Percentiles rank a stretch among this genome's conserved stretches.
Conservation (phyloP, 2,329 filamentous ascomycete species). For the Trichoderma sp. region DNA sequence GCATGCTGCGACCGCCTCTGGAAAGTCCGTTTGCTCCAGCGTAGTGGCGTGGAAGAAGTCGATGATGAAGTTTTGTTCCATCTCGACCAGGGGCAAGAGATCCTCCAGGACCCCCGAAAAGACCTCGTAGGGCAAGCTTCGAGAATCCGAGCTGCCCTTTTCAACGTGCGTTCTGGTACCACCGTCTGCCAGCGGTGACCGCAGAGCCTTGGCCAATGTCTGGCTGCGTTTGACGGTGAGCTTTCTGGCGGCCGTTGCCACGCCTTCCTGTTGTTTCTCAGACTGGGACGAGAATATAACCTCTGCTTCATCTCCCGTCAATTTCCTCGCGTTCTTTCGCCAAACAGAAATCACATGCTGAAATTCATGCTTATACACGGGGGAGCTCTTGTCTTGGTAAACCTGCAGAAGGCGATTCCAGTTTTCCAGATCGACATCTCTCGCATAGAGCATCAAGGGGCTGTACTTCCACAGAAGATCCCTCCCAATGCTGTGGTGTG, state of each 20-base stretch:
- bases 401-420: conserved; percentile 80
- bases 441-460: conserved; percentile 82
- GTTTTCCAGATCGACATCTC: conserved; percentile 78
- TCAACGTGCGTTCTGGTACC: conserved; percentile 53
- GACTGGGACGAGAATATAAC: conserved; percentile 81
- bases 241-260: conserved; percentile 78
- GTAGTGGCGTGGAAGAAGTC: conserved; percentile 96
- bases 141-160: conserved; percentile 63
- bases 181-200: conserved; percentile 68
- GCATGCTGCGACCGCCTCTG: conserved; percentile 70
- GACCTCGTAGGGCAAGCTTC: conserved; percentile 75
- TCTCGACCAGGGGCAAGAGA: conserved; percentile 77
- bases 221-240: conserved; percentile 93
- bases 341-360: conserved; percentile 74
- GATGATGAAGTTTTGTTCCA: conserved; percentile 96
- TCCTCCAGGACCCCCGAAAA: conserved; percentile 82
- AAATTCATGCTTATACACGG: conserved; percentile 81
- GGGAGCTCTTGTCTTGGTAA: conserved; percentile 76
- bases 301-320: conserved; percentile 75
- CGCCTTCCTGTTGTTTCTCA: conserved; percentile 83
- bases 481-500: conserved; percentile 71
- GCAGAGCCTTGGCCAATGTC: conserved; percentile 74
- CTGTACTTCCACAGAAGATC: conserved; percentile 84
- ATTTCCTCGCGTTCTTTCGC: conserved; percentile 77
- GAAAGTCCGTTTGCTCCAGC: conserved; percentile 77